Percentiles rank a stretch among this genome's conserved stretches.
These are phyloP conservation scores for Zopfia rhizophila DNA, from an alignment of 2,329 filamentous ascomycete genomes.

Conservation along the genomic window DNA sequence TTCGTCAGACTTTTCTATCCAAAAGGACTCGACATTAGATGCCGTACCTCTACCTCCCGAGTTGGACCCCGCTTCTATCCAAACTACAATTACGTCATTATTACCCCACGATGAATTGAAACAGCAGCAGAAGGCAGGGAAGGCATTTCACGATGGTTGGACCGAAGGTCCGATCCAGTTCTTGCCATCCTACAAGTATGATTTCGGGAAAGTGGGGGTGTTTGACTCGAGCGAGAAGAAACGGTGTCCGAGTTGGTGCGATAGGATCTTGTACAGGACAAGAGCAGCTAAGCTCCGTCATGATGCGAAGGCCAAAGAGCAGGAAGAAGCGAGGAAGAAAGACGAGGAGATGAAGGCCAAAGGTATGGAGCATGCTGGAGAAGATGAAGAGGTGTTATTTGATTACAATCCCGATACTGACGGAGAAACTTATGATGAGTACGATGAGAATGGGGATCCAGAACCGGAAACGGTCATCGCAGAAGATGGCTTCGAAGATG, in stretches of 20 bases:
- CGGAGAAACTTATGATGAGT: slow-evolving; percentile 68
- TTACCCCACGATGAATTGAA: slow-evolving; percentile 89
- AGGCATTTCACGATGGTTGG: slow-evolving; percentile 92
- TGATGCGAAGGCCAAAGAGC: slow-evolving; percentile 70
- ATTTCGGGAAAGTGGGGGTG: slow-evolving; percentile 88
- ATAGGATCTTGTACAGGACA: slow-evolving; percentile 89
- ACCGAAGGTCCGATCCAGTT: slow-evolving; percentile 88
- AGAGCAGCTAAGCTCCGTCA: slow-evolving; percentile 74
- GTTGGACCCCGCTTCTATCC: slow-evolving; percentile 84
- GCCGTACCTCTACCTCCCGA: slow-evolving; percentile 54
- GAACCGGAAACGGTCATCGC: slow-evolving; percentile 63
- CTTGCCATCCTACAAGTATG: slow-evolving; percentile 96
- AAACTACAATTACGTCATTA: slow-evolving; percentile 87
- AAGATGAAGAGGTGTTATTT: slow-evolving; percentile 86
- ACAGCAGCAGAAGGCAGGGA: slow-evolving; percentile 77
- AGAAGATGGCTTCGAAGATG: slow-evolving; percentile 68
- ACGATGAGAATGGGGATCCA: slow-evolving; percentile 60
- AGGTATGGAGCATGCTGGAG: slow-evolving; percentile 76
- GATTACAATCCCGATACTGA: slow-evolving; percentile 90
- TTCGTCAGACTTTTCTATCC: slow-evolving; percentile 2
- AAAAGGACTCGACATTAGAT: slow-evolving; percentile 22
- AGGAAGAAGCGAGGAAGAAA: slow-evolving; percentile 72
- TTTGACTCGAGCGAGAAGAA: slow-evolving; percentile 98
- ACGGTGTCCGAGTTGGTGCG: slow-evolving; percentile 94
- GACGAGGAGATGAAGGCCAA: slow-evolving; percentile 87